Evolutionary conservation across 1,284 basidiomycete genomes (phyloP).

Genomic region (Ganoderma lucidum): DNA sequence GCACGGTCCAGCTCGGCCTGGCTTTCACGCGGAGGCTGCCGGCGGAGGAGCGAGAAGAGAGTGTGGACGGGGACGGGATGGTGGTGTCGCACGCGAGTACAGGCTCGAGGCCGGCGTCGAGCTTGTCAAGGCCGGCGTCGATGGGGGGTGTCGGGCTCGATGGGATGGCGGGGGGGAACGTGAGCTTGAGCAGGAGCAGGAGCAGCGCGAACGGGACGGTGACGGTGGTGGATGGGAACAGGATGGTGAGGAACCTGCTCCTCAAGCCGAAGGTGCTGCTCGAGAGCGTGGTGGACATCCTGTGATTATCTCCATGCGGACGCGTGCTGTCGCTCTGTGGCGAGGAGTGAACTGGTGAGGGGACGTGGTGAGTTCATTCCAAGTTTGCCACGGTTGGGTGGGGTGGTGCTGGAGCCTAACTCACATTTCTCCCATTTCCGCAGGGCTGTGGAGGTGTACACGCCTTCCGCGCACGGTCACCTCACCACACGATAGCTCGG

Average conservation of each 20-base stretch:
- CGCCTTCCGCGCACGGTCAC: background rate
- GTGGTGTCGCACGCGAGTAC: background rate
- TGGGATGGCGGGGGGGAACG: constrained; percentile 16
- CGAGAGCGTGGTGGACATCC: constrained; percentile 44
- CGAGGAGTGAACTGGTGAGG: background rate
- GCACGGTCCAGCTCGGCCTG: constrained; percentile 47
- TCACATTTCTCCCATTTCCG: constrained; percentile 1
- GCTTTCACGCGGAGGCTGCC: constrained; percentile 38
- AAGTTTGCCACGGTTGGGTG: background rate
- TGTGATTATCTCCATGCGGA: constrained; percentile 31
- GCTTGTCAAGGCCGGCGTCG: constrained; percentile 18
- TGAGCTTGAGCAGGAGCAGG: constrained; percentile 16
- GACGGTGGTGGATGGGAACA: constrained; percentile 16
- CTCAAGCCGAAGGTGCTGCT: constrained; percentile 48
- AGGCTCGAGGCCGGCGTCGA: constrained; percentile 19
- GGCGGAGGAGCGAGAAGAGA: constrained; percentile 25
- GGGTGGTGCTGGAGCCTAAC: background rate
- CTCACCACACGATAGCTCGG: background rate
- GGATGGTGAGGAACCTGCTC: constrained; percentile 40
- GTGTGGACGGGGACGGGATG: constrained; percentile 31
- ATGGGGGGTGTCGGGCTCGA: constrained; percentile 23
- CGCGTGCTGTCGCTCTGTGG: background rate
- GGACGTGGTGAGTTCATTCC: constrained; percentile 1
- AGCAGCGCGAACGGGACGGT: constrained; percentile 25
- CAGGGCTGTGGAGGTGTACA: background rate